Evolutionary conservation across 2,329 filamentous ascomycete genomes (phyloP).

Genomic region (Botrytis aclada): DNA sequence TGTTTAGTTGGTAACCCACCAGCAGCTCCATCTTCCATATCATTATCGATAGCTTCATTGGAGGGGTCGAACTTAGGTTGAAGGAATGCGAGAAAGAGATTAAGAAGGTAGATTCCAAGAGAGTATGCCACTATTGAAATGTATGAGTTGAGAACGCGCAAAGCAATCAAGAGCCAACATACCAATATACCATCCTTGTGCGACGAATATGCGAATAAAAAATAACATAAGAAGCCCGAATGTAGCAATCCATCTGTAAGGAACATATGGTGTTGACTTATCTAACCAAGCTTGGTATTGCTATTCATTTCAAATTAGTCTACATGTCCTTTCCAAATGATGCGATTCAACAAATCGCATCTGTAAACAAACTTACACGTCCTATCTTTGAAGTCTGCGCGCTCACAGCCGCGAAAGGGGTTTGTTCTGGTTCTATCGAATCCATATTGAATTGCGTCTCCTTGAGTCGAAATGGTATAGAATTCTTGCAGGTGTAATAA

Average conservation of each 20-base stretch:
- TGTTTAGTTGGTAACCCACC: constrained; percentile 86
- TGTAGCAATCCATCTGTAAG: constrained; percentile 91
- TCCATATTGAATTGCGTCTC: constrained; percentile 60
- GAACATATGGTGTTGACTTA: constrained; percentile 82
- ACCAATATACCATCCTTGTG: constrained; percentile 99
- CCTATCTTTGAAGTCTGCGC: constrained; percentile 76
- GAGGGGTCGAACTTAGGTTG: constrained; percentile 98
- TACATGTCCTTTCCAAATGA: neutral
- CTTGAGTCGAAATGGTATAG: neutral
- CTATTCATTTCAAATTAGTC: constrained; percentile 46
- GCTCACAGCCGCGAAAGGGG: constrained; percentile 85
- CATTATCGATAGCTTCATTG: constrained; percentile 84
- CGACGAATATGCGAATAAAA: constrained; percentile 82
- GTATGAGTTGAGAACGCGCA: neutral
- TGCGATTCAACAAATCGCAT: constrained; percentile 2
- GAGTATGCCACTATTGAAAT: constrained; percentile 78
- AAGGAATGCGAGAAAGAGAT: constrained; percentile 97
- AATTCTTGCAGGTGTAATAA: neutral
- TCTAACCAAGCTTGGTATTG: constrained; percentile 94
- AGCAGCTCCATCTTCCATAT: constrained; percentile 88
- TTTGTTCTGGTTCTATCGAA: constrained; percentile 80
- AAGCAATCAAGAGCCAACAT: constrained; percentile 34
- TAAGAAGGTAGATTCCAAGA: constrained; percentile 96
- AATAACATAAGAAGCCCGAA: constrained; percentile 72
- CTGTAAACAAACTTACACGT: constrained; percentile 54